Evolutionary conservation across 2,329 filamentous ascomycete genomes (phyloP), one percentile per base, ranked within the genome.

Genomic region (Cladobotryum mycophilum): DNA sequence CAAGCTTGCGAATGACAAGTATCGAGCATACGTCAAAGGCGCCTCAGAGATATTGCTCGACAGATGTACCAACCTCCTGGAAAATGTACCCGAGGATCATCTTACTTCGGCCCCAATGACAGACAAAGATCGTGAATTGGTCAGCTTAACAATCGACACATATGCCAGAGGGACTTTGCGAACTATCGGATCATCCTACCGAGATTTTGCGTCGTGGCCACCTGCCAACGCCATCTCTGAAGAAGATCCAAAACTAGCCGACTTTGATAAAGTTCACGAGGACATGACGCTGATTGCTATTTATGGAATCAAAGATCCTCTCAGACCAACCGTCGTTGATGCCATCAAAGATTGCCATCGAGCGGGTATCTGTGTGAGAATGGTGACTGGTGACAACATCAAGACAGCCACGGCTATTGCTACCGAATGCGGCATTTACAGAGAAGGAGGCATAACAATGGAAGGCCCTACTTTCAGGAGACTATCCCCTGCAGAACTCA

Each of bases 121-220:
- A 13, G 17, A 6, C 15, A 22, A 38, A 14, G 77, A 82, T 53
- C 71, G 74, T 20, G 71, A 80, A 20, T 72, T 70, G 0, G 64
- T 84, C 12, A 70, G 71, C 41, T 60, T 68, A 15, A 65, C 79
- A 41, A 84, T 85, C 55, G 73, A 76, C 40, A 68, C 71, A 5
- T 85, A 84, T 57, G 81, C 81, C 13, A 73, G 72, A 18, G 71
- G 78, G 36, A 88, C 86, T n/a, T 76, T 91, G 8, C 81, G 88
- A 47, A 89, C 86, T 1, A 89, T 91, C 50, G 86, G 80, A 15
- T 74, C 90, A 55, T 75, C 86, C 3, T 90, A 88, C 66, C 78
- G 80, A 41, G 88, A 92, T 56, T 88, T 86, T 53, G 75, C 81
- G 20, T 72, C 69, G 48, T 88, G 85, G 81, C 86, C 87, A n/a